These are phyloP conservation scores for Nemania sp. DNA, from an alignment of 2,329 filamentous ascomycete species.

Conservation along the genomic window DNA sequence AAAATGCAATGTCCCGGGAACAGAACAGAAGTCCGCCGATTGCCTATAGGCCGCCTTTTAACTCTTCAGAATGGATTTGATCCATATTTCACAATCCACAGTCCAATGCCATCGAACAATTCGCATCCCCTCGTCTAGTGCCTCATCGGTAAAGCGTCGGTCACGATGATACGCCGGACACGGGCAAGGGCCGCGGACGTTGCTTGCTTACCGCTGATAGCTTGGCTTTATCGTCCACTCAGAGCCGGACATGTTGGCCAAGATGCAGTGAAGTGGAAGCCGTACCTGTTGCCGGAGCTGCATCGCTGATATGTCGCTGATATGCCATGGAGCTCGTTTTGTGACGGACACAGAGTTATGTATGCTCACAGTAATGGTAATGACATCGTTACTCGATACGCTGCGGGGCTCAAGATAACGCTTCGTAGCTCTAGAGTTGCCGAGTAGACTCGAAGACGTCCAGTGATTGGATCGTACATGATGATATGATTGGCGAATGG, in stretches of 20 bases:
- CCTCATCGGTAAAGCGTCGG: constrained; percentile 11
- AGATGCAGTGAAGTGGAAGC: constrained; percentile 42
- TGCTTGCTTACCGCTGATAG: constrained; percentile 16
- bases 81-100: not conserved
- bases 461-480: constrained; percentile 21
- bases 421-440: constrained; percentile 23
- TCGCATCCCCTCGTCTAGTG: constrained; percentile 8
- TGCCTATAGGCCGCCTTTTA: not conserved
- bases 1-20: not conserved
- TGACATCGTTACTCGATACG: constrained; percentile 37
- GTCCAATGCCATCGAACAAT: not conserved
- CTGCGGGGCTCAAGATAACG: constrained; percentile 47
- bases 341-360: constrained; percentile 40
- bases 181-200: constrained; percentile 9
- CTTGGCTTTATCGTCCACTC: constrained; percentile 42
- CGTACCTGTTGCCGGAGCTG: constrained; percentile 39
- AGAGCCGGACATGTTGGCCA: constrained; percentile 32
- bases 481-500: constrained; percentile 28
- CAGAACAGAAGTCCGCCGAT: not conserved
- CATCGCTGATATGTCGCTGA: constrained; percentile 45
- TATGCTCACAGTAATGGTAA: constrained; percentile 36
- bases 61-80: constrained; percentile 3
- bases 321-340: constrained; percentile 45
- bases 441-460: not conserved
- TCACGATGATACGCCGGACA: constrained; percentile 19